Evolutionary conservation across 78 protist genomes (phyloP), one percentile per base, ranked within the genome.

Genomic region (slime mould (Dictyostelium discoideum)): DNA sequence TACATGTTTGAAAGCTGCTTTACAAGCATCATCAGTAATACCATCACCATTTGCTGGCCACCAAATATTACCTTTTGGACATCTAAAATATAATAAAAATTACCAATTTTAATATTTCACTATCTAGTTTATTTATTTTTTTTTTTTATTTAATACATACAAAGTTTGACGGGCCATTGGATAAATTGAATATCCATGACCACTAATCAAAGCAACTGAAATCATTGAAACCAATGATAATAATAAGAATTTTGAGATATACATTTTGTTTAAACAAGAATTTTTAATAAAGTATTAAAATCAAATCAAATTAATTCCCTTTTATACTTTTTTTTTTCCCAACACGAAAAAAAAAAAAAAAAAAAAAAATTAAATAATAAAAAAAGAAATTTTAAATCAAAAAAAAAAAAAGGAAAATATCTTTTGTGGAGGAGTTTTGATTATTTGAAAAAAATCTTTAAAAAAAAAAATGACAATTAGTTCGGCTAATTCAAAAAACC

Each of bases 141-240:
- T 10, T 57, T 57, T 50, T 50, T 50, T 50, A 2, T 9, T 65
- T 67, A 60, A 60, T 67, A 9, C 76, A 67, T 67, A 67, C 76
- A 24, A 10, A 10, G 37, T 16, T 82, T 90, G 95, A 67, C 95
- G 72, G 0, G 95, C 22, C 40, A 72, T 13, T 80, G 88, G 88
- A 44, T 48, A 80, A n/a, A 73, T n/a, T 8, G 44, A 8, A 48
- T 82, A 90, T 8, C 95, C 95, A 90, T 90, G 95, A 11, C 93
- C 93, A 87, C 42, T 78, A 48, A 60, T 57, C 10, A 86, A 50
- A 57, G 92, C 8, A 29, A 67, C 5, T 10, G 73, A 20, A 57
- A 60, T 60, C 69, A 60, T 60, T 60, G 69, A 60, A 60, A 60
- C 20, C 69, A 60, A 60, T 60, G 69, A 20, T 20, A 60, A 20